These are phyloP conservation scores for Eremothecium sinecaudum DNA, from an alignment of 1,139 yeast species.

Conservation along the genomic window DNA sequence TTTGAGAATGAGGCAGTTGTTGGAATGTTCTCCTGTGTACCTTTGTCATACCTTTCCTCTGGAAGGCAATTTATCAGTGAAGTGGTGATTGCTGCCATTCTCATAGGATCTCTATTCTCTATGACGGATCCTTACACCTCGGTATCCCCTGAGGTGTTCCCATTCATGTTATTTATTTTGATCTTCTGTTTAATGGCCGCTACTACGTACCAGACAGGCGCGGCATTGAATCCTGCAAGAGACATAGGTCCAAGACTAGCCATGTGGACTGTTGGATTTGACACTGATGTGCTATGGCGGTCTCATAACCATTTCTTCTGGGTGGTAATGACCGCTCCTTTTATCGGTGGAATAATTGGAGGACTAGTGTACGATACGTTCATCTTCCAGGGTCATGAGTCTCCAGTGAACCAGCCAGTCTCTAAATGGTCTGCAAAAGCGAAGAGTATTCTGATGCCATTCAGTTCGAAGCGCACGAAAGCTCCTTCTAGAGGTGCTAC, in stretches of 20 bases:
- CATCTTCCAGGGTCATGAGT: constrained; percentile 41
- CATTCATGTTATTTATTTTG: constrained; percentile 37
- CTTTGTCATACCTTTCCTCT: constrained; percentile 35
- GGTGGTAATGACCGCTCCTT: constrained; percentile 42
- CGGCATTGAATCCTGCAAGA: constrained; percentile 44
- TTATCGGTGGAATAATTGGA: constrained; percentile 38
- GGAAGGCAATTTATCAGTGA: constrained; percentile 41
- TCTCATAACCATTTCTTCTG: constrained; percentile 39
- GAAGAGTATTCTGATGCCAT: background rate
- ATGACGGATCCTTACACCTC: constrained; percentile 42
- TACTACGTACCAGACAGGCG: constrained; percentile 43
- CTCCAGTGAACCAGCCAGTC: constrained; percentile 38
- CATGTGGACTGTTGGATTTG: constrained; percentile 38
- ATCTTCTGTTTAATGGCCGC: constrained; percentile 39
- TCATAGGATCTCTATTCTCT: constrained; percentile 39
- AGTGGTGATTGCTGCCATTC: constrained; percentile 36
- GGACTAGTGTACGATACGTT: constrained; percentile 40
- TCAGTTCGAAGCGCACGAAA: background rate
- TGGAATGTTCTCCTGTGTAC: constrained; percentile 40
- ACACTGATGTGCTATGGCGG: constrained; percentile 33
- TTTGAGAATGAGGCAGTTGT: constrained; percentile 21
- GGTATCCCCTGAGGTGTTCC: constrained; percentile 38
- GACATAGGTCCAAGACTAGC: constrained; percentile 46
- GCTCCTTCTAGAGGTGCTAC: background rate
- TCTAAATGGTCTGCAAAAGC: background rate